Conservation (phyloP, 208 protist species). For the Acanthamoeba castellanii region DNA sequence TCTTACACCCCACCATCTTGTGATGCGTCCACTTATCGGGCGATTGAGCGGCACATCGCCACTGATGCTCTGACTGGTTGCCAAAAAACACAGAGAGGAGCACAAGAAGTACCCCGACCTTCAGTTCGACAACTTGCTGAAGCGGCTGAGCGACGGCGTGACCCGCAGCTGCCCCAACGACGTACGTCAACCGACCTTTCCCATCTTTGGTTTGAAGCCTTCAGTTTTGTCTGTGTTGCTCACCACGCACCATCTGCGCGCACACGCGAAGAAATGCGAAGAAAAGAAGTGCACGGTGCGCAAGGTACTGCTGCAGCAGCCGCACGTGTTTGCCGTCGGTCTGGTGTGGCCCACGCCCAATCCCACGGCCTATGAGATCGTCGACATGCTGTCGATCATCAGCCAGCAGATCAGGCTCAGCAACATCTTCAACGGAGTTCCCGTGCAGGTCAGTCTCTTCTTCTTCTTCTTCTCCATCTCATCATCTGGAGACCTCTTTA, state of each 20-base stretch:
- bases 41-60: too few species aligned
- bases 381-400: constrained; percentile 49
- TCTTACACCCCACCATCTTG: too few species aligned
- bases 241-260: not conserved
- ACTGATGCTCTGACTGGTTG: too few species aligned
- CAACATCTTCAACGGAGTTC: constrained; percentile 24
- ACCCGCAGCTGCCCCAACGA: constrained; percentile 31
- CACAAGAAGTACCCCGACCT: not conserved
- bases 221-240: not conserved
- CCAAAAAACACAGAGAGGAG: not conserved
- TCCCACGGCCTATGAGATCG: constrained; percentile 28
- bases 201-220: not conserved
- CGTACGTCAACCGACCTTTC: not conserved
- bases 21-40: too few species aligned
- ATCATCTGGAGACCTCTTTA: not conserved
- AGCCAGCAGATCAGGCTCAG: constrained; percentile 20
- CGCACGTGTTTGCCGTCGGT: constrained; percentile 20
- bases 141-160: not conserved
- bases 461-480: too few species aligned
- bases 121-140: constrained; percentile 5
- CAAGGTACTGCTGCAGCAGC: constrained; percentile 33
- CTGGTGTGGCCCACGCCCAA: constrained; percentile 60
- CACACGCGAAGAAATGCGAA: constrained; percentile 1
- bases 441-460: constrained; percentile 2
- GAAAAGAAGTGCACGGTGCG: constrained; percentile 37